Evolutionary conservation across 352 stramenopile genomes (phyloP).

Genomic region (Aphanomyces astaci): DNA sequence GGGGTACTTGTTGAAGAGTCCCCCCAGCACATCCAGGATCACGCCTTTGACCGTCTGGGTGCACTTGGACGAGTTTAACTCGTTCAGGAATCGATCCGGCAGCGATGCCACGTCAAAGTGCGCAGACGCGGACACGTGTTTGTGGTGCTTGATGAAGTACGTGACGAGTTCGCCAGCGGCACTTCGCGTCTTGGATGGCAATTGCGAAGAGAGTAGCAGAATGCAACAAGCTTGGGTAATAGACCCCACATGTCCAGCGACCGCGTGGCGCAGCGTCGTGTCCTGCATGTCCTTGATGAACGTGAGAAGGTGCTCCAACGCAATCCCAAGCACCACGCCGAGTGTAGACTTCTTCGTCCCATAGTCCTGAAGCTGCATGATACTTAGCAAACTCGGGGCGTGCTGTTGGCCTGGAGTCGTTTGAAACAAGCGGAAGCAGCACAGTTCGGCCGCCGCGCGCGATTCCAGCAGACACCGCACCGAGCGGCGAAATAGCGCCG

Average conservation of each 20-base stretch:
- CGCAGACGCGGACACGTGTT: neutral
- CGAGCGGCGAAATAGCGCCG: slow-evolving; percentile 9
- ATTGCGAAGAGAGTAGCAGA: neutral
- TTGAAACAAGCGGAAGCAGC: slow-evolving; percentile 12
- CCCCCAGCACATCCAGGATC: slow-evolving; percentile 11
- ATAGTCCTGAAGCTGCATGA: neutral
- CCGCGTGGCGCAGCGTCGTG: neutral
- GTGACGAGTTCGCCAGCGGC: neutral
- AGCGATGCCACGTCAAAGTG: neutral
- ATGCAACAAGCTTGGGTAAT: neutral
- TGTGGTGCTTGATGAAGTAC: slow-evolving; percentile 14
- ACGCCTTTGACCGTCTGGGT: slow-evolving; percentile 19
- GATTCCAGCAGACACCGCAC: neutral
- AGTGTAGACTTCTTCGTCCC: neutral
- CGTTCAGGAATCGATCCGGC: neutral
- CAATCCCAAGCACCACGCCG: neutral
- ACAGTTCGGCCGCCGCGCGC: slow-evolving; percentile 6
- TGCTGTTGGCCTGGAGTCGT: neutral
- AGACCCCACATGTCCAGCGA: neutral
- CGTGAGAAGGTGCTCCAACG: slow-evolving; percentile 7
- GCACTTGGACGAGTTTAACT: slow-evolving; percentile 20
- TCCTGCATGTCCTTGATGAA: slow-evolving; percentile 20
- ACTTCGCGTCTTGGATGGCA: slow-evolving; percentile 17
- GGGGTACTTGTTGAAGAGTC: slow-evolving; percentile 1
- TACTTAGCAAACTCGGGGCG: neutral